Percentiles rank a stretch among this genome's conserved stretches.
Conservation (phyloP, 2,329 filamentous ascomycete genomes). For the Calonectria henricotiae region DNA sequence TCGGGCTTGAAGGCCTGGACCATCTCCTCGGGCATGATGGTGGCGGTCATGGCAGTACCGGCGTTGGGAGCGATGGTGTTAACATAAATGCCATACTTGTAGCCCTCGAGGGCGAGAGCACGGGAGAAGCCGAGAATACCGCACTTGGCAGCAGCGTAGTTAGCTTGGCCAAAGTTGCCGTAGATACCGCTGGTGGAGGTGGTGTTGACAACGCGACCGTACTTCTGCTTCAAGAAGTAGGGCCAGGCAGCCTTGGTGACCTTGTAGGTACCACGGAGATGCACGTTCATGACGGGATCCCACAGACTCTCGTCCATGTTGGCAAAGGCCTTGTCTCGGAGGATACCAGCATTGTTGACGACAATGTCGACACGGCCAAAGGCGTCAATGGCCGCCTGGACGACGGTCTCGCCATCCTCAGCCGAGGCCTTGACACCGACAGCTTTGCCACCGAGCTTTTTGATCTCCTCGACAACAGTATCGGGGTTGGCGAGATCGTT, state of each 20-base stretch:
- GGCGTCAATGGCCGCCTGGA: slow-evolving; percentile 93
- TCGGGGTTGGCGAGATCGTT: slow-evolving; percentile 97
- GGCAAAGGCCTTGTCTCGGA: slow-evolving; percentile 96
- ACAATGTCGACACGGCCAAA: slow-evolving; percentile 96
- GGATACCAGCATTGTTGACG: slow-evolving; percentile 98
- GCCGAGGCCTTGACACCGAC: slow-evolving; percentile 94
- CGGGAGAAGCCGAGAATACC: slow-evolving; percentile 97
- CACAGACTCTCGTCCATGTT: slow-evolving; percentile 98
- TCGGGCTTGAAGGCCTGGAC: slow-evolving; percentile 99
- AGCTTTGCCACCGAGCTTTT: slow-evolving; percentile 89
- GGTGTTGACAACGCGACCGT: slow-evolving; percentile 96
- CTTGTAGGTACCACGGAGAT: slow-evolving; percentile 96
- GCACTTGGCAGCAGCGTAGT: slow-evolving; percentile 93
- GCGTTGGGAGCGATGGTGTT: slow-evolving; percentile 99
- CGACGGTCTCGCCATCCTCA: slow-evolving; percentile 90
- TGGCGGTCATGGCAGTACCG: slow-evolving; percentile 94
- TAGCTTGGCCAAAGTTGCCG: slow-evolving; percentile 98
- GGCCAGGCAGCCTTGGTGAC: slow-evolving; percentile 98
- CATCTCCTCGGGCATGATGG: slow-evolving; percentile 96
- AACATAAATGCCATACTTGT: slow-evolving; percentile 97
- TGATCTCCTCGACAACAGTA: slow-evolving; percentile 91
- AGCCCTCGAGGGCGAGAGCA: slow-evolving; percentile 91
- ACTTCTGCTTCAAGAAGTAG: slow-evolving; percentile 98
- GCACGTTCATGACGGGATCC: slow-evolving; percentile 93
- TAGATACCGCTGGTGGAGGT: slow-evolving; percentile 98